These are phyloP conservation scores for Cubamyces sp. DNA, from an alignment of 768 basidiomycete species.

Conservation along the genomic window DNA sequence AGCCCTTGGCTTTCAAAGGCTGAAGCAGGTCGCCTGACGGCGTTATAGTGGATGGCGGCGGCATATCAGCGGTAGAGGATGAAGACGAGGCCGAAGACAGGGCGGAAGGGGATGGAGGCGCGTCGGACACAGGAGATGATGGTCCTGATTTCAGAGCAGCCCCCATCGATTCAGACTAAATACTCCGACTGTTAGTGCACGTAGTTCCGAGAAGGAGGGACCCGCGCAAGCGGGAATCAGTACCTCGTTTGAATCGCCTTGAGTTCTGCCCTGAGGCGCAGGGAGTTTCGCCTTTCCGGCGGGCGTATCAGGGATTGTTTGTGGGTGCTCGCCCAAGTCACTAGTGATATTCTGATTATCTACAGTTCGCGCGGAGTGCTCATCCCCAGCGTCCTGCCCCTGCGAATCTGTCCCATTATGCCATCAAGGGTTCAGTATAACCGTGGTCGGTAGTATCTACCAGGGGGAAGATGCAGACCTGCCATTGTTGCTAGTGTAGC, in stretches of 20 bases:
- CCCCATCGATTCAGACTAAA: neutral
- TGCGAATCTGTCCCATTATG: neutral
- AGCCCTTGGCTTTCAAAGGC: conserved; percentile 9
- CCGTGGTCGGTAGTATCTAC: too few relatives aligned
- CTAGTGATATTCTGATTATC: neutral
- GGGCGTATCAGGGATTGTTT: neutral
- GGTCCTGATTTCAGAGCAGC: neutral
- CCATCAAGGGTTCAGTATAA: too few relatives aligned
- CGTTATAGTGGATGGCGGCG: neutral
- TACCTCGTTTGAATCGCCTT: neutral
- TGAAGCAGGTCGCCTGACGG: neutral
- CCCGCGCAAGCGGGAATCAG: neutral
- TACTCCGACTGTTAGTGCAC: neutral
- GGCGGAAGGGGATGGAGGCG: conserved; percentile 2
- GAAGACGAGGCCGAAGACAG: neutral
- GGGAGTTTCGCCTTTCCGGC: neutral
- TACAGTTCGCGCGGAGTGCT: neutral
- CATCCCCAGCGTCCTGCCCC: too few relatives aligned
- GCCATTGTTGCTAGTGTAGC: too few relatives aligned
- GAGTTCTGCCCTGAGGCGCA: neutral
- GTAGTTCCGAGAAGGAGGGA: neutral
- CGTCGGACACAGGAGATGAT: neutral
- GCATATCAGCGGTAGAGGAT: neutral
- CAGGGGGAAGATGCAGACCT: too few relatives aligned
- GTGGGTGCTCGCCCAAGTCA: neutral